Evolutionary conservation across 768 basidiomycete species (phyloP).

Genomic region (Phaeotremella skinneri): DNA sequence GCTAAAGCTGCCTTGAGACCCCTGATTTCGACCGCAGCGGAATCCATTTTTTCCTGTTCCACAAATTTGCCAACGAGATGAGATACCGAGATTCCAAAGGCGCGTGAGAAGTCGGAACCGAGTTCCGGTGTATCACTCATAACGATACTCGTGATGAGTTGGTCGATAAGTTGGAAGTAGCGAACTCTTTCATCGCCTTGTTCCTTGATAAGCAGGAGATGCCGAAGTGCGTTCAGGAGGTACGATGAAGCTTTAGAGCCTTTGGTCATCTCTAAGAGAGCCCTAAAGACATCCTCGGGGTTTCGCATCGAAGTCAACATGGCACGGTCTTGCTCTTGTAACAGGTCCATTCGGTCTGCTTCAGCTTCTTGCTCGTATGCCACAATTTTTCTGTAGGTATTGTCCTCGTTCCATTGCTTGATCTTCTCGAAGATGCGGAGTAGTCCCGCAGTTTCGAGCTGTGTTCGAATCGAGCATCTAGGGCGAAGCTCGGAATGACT

Average conservation of each 20-base stretch:
- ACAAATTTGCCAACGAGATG: constrained; percentile 84
- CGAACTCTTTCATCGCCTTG: constrained; percentile 79
- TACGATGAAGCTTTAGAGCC: constrained; percentile 76
- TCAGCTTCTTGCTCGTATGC: constrained; percentile 63
- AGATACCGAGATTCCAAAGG: constrained; percentile 85
- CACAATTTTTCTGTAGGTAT: constrained; percentile 66
- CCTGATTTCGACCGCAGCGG: constrained; percentile 72
- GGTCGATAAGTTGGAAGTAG: constrained; percentile 88
- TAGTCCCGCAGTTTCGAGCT: constrained; percentile 86
- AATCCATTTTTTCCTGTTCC: constrained; percentile 77
- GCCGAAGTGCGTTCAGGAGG: constrained; percentile 90
- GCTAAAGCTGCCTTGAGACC: constrained; percentile 59
- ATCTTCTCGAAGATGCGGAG: constrained; percentile 69
- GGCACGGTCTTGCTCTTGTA: constrained; percentile 71
- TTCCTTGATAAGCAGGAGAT: constrained; percentile 83
- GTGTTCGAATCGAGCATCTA: constrained; percentile 70
- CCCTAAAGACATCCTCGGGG: constrained; percentile 82
- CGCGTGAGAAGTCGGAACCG: constrained; percentile 69
- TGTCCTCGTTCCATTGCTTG: constrained; percentile 62
- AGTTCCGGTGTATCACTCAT: constrained; percentile 77
- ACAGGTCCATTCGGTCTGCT: constrained; percentile 70
- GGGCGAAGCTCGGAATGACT: constrained; percentile 31
- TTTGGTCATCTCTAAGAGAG: constrained; percentile 71
- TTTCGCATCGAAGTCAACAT: constrained; percentile 73
- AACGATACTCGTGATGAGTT: constrained; percentile 83